Evolutionary conservation across 441 rosid genomes (phyloP).

Genomic region (Euphorbia celastroides): DNA sequence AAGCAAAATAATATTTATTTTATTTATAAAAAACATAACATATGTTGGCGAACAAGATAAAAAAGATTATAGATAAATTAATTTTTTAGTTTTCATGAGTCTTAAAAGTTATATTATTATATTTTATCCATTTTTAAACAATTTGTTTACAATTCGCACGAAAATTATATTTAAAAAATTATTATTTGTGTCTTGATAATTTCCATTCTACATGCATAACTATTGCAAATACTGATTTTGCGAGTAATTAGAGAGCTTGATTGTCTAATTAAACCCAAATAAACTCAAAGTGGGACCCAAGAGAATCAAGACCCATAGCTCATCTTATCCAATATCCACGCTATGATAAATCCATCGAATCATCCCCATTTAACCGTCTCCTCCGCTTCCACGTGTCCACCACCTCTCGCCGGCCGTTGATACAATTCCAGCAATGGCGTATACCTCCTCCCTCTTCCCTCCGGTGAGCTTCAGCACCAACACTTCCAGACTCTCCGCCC

Average conservation of each 20-base stretch:
- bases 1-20: no score
- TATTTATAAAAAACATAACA: no score
- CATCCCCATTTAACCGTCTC: background rate
- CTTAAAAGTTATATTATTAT: no score
- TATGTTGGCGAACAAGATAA: no score
- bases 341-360: background rate
- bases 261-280: background rate
- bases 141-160: no score
- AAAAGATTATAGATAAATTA: no score
- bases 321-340: conserved; percentile 23
- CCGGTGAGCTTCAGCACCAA: conserved; percentile 25
- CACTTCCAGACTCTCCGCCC: conserved; percentile 26
- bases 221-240: background rate
- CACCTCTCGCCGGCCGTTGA: conserved; percentile 31
- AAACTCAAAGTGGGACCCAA: conserved; percentile 21
- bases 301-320: conserved; percentile 16
- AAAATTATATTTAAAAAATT: no score
- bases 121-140: no score
- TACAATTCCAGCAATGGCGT: conserved; percentile 38
- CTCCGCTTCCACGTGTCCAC: conserved; percentile 17
- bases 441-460: conserved; percentile 42
- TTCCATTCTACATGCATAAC: no score
- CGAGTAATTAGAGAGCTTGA: background rate
- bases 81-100: no score
- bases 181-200: no score